Percentiles rank a stretch among this genome's conserved stretches.
Conservation (phyloP, 2,329 filamentous ascomycete genomes). For the Colletotrichum cuscutae region DNA sequence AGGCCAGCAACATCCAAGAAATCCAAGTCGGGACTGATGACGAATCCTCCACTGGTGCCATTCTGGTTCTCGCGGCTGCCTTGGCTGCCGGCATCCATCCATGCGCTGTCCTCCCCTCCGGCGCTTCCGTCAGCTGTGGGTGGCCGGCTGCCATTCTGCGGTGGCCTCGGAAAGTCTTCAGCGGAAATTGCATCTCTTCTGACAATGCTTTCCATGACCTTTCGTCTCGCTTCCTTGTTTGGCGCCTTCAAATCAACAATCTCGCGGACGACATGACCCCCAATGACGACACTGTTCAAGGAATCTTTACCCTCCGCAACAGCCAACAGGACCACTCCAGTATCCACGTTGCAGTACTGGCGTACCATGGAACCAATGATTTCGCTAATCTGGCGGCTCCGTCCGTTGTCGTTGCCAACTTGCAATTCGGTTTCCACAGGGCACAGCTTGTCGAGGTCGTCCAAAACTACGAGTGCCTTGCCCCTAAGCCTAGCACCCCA, state of each 20-base stretch:
- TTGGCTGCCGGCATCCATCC: constrained; percentile 80
- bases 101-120: constrained; percentile 67
- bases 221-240: constrained; percentile 87
- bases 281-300: constrained; percentile 88
- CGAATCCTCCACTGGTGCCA: constrained; percentile 68
- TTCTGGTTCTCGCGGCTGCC: constrained; percentile 54
- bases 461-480: constrained; percentile 84
- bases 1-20: constrained; percentile 92
- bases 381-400: constrained; percentile 93
- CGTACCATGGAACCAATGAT: constrained; percentile 83
- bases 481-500: constrained; percentile 93
- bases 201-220: constrained; percentile 84
- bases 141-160: constrained; percentile 62
- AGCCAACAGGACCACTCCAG: constrained; percentile 85
- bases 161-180: constrained; percentile 46
- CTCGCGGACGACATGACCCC: constrained; percentile 91
- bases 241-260: constrained; percentile 91
- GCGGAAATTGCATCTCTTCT: constrained; percentile 59
- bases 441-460: constrained; percentile 93
- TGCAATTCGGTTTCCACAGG: constrained; percentile 95
- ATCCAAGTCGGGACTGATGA: constrained; percentile 81
- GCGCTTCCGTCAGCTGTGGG: constrained; percentile 65
- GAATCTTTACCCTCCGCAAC: constrained; percentile 95
- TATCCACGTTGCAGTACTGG: constrained; percentile 84
- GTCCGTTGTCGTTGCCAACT: constrained; percentile 90